phyloP scores from a whole-genome alignment of 1,139 yeast species.

The Diutina ranongensis region DNA sequence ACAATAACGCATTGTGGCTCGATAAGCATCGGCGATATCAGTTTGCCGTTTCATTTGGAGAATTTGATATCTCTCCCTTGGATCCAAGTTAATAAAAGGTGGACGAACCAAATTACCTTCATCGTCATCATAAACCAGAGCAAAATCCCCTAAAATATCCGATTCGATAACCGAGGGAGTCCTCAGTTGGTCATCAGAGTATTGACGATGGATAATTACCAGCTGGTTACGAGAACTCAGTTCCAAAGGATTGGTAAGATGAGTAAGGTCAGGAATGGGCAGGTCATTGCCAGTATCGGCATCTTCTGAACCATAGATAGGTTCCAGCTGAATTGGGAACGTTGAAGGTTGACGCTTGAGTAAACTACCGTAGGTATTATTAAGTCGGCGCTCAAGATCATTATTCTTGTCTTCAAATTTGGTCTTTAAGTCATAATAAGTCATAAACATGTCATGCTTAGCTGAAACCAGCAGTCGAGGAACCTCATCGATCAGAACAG shows the following conservation, averaged over 20 bases:
- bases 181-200: neutral
- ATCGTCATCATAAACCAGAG: slow-evolving; percentile 15
- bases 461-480: neutral
- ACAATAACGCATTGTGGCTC: slow-evolving; percentile 26
- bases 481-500: neutral
- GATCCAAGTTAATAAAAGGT: slow-evolving; percentile 36
- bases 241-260: neutral
- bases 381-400: slow-evolving; percentile 1
- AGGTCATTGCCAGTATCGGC: neutral
- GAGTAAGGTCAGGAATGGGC: slow-evolving; percentile 3
- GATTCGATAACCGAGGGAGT: neutral
- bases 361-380: neutral
- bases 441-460: slow-evolving; percentile 3
- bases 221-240: neutral
- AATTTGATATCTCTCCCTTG: slow-evolving; percentile 31
- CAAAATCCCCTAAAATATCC: neutral
- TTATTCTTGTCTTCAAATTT: neutral
- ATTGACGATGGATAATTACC: neutral
- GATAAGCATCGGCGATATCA: slow-evolving; percentile 24
- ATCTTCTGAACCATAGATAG: neutral
- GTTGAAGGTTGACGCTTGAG: neutral
- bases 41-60: slow-evolving; percentile 28
- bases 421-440: neutral
- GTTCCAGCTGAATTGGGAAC: neutral
- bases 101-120: slow-evolving; percentile 33